These are phyloP conservation scores for Jimgerdemannia lactiflua DNA, from an alignment of 192 early-diverging fungal genomes.

Conservation along the genomic window DNA sequence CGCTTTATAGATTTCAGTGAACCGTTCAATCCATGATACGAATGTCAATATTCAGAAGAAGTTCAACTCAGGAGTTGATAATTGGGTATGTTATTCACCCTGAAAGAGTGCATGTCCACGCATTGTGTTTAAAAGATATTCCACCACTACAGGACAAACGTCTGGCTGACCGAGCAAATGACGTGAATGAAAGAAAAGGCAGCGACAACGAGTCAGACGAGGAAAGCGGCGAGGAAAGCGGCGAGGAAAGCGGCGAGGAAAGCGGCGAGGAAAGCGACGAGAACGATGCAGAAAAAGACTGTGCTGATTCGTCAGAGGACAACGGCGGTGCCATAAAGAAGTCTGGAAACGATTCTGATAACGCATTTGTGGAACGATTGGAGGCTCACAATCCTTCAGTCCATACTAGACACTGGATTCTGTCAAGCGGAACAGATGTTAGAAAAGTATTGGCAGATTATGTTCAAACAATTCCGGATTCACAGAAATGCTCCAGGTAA, in stretches of 20 bases:
- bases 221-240: background rate
- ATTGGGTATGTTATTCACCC: background rate
- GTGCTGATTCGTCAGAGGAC: background rate
- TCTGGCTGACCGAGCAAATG: background rate
- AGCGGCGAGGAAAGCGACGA: background rate
- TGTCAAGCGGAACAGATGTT: constrained; percentile 5
- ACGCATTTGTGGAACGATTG: background rate
- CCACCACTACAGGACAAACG: background rate
- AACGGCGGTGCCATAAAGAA: background rate
- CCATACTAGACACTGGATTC: constrained; percentile 2
- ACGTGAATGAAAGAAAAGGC: background rate
- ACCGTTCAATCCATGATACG: background rate
- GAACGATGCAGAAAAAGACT: background rate
- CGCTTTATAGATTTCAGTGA: background rate
- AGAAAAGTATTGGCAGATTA: constrained; percentile 11
- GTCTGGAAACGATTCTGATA: background rate
- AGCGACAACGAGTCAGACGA: background rate
- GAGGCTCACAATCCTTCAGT: background rate
- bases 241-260: no score
- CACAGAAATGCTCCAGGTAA: constrained; percentile 24
- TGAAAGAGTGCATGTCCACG: background rate
- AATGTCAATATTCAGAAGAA: background rate
- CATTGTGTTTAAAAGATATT: background rate
- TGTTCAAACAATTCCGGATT: constrained; percentile 23
- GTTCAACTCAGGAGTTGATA: background rate